Evolutionary conservation across 257 asterid species (phyloP), one percentile per base, ranked within the genome.

Genomic region (Gentiana straminea): DNA sequence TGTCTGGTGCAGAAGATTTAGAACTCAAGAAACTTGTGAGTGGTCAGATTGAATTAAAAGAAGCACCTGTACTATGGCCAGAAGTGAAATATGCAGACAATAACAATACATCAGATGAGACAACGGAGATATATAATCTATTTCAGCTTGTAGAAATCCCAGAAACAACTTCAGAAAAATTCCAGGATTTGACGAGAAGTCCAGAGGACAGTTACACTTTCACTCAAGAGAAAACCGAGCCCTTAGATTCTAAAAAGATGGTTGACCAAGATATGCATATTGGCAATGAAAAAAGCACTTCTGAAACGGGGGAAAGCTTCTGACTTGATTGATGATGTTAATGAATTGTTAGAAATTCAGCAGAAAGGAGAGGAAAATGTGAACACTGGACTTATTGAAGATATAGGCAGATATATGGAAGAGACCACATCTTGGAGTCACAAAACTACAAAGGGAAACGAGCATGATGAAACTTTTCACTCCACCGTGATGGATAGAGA

Each of bases 161-260:
- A 43, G 73, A 67, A 67, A 58, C 46, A 58, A 68, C 62, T 55
- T 66, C 15, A 32, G 65, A 52, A 53, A 50, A 11, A 65, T 66
- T 58, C 11, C 49, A 44, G 46, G 75, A 12, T 15, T 15, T 15
- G 24, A 15, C 24, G 24, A 15, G 24, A 15, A 15, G 24, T 15
- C 24, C 24, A 15, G 24, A 15, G 24, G 24, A 15, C 24, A 15
- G 24, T 49, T 60, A 13, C 34, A 61, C 13, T 37, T 43, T 55
- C 32, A 6, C 10, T 35, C 57, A 57, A 9, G 69, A 73, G 55
- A 53, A 15, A 37, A 57, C 50, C 46, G 8, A 35, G 8, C 52
- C 49, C 33, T 4, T 32, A 51, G 67, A 56, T 51, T 10, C 50
- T 8, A 39, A 58, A 60, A 36, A 10, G 8, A 43, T n/a, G 54